Conservation (phyloP, 1,139 yeast species). For the Geotrichum fermentans region DNA sequence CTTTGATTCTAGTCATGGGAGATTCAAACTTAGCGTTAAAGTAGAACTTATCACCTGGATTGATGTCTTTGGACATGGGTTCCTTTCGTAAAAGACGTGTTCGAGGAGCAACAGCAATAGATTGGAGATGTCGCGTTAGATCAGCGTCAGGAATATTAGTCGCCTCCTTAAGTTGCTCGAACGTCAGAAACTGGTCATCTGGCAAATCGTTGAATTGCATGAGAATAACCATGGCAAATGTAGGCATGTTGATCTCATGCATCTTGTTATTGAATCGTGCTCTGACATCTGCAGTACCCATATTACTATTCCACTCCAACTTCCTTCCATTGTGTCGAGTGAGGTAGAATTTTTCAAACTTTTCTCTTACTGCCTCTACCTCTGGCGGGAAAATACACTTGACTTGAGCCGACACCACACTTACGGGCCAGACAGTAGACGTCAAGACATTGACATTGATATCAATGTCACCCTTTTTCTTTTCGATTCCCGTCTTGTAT, state of each 20-base stretch:
- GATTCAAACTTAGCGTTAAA: conserved; percentile 70
- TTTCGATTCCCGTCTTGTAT: conserved; percentile 29
- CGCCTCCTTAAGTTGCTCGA: conserved; percentile 55
- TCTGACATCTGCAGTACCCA: conserved; percentile 69
- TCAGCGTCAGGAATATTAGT: conserved; percentile 75
- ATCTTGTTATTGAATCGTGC: conserved; percentile 51
- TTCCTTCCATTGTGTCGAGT: conserved; percentile 68
- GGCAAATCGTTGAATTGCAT: conserved; percentile 60
- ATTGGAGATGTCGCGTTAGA: conserved; percentile 69
- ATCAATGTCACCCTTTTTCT: conserved; percentile 33
- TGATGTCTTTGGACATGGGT: conserved; percentile 71
- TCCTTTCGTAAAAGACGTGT: conserved; percentile 64
- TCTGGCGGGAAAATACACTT: conserved; percentile 53
- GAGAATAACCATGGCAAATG: conserved; percentile 74
- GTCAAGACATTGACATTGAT: conserved; percentile 55
- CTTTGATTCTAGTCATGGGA: conserved; percentile 67
- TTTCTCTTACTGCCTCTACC: conserved; percentile 41
- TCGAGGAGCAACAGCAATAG: conserved; percentile 80
- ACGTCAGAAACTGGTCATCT: conserved; percentile 50
- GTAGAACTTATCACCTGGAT: conserved; percentile 56
- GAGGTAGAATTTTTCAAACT: conserved; percentile 50
- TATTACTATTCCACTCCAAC: conserved; percentile 74
- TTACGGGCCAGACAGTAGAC: conserved; percentile 57
- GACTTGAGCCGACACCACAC: conserved; percentile 49
- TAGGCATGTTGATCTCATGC: conserved; percentile 76